Evolutionary conservation across 2,329 filamentous ascomycete genomes (phyloP).

Genomic region (Pseudogymnoascus sp.): DNA sequence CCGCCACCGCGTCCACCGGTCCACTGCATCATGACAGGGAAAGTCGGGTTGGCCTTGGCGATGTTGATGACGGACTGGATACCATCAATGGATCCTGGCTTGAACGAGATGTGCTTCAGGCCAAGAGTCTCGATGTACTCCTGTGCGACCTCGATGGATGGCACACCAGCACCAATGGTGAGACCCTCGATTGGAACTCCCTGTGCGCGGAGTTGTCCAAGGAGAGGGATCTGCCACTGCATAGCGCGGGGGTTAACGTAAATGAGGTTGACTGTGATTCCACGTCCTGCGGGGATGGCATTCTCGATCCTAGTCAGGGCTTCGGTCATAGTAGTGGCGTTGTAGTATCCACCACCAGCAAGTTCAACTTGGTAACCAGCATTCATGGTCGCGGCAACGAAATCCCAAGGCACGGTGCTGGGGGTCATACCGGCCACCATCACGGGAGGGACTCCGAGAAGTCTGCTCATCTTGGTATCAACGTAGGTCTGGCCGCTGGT

Average conservation of each 20-base stretch:
- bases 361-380: constrained; percentile 92
- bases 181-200: constrained; percentile 87
- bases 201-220: constrained; percentile 70
- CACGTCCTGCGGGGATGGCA: constrained; percentile 72
- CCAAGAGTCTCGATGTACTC: constrained; percentile 91
- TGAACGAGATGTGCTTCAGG: constrained; percentile 89
- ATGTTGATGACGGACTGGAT: constrained; percentile 90
- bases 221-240: constrained; percentile 83
- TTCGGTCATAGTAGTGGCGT: constrained; percentile 70
- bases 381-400: constrained; percentile 86
- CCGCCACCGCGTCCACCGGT: constrained; percentile 89
- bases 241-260: constrained; percentile 86
- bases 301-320: constrained; percentile 79
- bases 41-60: constrained; percentile 84
- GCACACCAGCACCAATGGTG: constrained; percentile 87
- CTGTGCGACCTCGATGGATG: constrained; percentile 84
- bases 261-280: constrained; percentile 83
- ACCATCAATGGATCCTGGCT: constrained; percentile 80
- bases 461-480: constrained; percentile 89
- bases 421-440: constrained; percentile 95
- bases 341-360: constrained; percentile 83
- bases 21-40: constrained; percentile 92
- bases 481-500: constrained; percentile 84
- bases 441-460: constrained; percentile 75
- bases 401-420: constrained; percentile 80